phyloP scores from a whole-genome alignment of 257 asterid species.

The Solanum bulbocastanum region DNA sequence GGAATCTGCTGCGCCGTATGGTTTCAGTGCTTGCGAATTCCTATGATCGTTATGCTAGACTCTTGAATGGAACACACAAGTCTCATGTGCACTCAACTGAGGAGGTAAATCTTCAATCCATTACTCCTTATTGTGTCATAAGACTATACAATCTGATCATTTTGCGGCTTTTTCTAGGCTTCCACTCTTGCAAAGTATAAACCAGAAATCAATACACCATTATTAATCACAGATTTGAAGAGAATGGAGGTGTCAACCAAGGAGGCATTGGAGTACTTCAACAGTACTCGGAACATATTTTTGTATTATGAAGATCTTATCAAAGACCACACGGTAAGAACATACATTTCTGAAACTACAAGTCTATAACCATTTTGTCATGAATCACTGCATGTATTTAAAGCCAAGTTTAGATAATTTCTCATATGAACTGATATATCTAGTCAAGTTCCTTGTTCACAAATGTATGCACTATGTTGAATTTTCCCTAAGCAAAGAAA shows the following conservation, averaged over 20 bases:
- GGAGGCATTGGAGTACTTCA: conserved; percentile 7
- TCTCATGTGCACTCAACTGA: conserved; percentile 31
- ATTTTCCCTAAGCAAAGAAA: neutral
- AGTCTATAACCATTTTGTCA: neutral
- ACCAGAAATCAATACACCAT: neutral
- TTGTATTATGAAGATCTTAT: conserved; percentile 6
- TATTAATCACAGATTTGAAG: neutral
- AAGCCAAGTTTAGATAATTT: neutral
- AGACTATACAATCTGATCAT: neutral
- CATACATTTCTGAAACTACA: too few species aligned
- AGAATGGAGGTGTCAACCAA: neutral
- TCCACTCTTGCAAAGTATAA: conserved; percentile 5
- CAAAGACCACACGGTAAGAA: neutral
- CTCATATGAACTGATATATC: neutral
- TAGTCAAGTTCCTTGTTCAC: neutral
- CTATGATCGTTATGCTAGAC: conserved; percentile 24
- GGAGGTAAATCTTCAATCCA: conserved; percentile 17
- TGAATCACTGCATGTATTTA: neutral
- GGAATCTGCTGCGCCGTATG: conserved; percentile 28
- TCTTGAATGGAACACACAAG: conserved; percentile 36
- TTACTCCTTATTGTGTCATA: neutral
- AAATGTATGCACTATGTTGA: neutral
- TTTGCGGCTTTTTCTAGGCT: conserved; percentile 3
- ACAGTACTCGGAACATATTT: conserved; percentile 3
- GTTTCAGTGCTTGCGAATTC: conserved; percentile 34